Evolutionary conservation across 345 rosid species (phyloP).

Genomic region (Populus alba): DNA sequence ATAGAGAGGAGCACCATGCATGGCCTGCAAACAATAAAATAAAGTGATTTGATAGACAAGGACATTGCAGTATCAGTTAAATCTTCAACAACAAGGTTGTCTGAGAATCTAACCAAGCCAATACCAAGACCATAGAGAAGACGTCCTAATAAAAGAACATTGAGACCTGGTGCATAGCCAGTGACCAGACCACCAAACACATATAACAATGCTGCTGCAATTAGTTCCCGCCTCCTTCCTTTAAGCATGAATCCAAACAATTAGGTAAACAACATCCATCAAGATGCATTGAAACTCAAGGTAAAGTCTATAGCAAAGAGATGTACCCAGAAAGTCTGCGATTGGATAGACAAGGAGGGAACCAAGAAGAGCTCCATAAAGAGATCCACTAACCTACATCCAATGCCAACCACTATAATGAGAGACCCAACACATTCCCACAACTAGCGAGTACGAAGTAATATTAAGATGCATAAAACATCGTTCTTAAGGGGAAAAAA

Average conservation of each 20-base stretch:
- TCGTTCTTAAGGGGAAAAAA: too few relatives aligned
- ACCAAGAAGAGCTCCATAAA: constrained; percentile 93
- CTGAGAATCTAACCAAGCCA: constrained; percentile 66
- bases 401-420: constrained; percentile 7
- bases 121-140: constrained; percentile 84
- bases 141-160: constrained; percentile 73
- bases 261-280: constrained; percentile 12
- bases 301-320: constrained; percentile 7
- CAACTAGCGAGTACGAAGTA: constrained; percentile 1
- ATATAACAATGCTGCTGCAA: constrained; percentile 63
- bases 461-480: constrained; percentile 16
- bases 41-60: not conserved
- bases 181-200: constrained; percentile 56
- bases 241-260: constrained; percentile 14
- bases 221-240: constrained; percentile 90
- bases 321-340: constrained; percentile 85
- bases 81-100: constrained; percentile 1
- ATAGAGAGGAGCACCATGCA: constrained; percentile 98
- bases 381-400: constrained; percentile 89
- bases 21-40: constrained; percentile 55
- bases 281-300: not conserved
- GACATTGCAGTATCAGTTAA: not conserved
- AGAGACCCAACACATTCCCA: not conserved
- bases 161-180: constrained; percentile 64
- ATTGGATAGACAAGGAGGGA: constrained; percentile 78